Evolutionary conservation across 1,284 basidiomycete species (phyloP), one percentile per base, ranked within the genome.

Genomic region (Tilletia indica): DNA sequence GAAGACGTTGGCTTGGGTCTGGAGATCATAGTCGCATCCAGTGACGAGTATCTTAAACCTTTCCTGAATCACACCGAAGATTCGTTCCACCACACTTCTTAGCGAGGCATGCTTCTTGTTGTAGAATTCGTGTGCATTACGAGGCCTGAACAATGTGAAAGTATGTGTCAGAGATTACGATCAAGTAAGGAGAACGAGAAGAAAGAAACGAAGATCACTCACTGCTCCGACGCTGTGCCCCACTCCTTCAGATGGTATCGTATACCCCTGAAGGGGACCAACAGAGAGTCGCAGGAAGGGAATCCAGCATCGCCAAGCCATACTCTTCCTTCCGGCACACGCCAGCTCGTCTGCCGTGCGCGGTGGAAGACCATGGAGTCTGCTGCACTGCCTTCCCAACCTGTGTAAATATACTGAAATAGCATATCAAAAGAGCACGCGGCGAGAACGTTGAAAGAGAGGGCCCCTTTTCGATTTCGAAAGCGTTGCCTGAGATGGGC

Each of bases 381-480:
- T 21, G 83, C 76, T 14, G 83, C 83, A 77, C 82, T 85, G 3
- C 86, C 85, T 70, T 86, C 85, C 81, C 82, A 86, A 54, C 85
- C 84, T 54, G 74, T 74, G 21, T 85, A 76, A 58, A 85, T 67
- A 72, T 85, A 86, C 47, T 71, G 70, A 68, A 86, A 86, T 6
- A 54, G 64, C 45, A 85, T 70, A 63, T 73, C 68, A 63, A 85
- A 85, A 36, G 54, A 38, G 39, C 77, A 84, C 11, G 77, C 82
- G 54, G 82, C 82, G 16, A 86, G 74, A 3, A 83, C 67, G 73
- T 86, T 86, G n/a, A 76, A 75, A 4, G 78, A 80, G 14, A 81
- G 68, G 2, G 38, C 36, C 11, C 82, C 83, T 68, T 86, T 85
- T 0, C 75, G 68, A 68, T 80, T 82, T 0, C 77, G 71, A 71